Evolutionary conservation across 2,329 filamentous ascomycete genomes (phyloP), one percentile per base, ranked within the genome.

Genomic region (Fusarium scirpi): DNA sequence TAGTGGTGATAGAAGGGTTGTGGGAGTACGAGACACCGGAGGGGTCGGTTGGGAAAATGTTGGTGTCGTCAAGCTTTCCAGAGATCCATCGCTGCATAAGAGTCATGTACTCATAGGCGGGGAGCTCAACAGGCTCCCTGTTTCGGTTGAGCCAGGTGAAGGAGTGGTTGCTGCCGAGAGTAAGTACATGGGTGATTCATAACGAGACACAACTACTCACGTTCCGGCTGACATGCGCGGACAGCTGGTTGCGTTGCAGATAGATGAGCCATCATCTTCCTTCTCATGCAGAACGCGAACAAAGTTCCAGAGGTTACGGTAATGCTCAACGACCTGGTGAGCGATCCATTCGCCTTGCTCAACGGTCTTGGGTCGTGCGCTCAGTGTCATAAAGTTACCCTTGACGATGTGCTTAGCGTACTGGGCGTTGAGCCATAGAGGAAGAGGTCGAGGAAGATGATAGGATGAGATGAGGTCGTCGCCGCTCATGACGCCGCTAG

Each of bases 361-460:
- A 52, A 98, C 93, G 66, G 96, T 94, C 84, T 95, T 94, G 27
- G 95, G 95, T 78, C 94, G 92, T 53, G 94, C 94, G 76, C 95
- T 97, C 67, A 98, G 83, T n/a, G 95, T 98, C 91, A 97, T 94
- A 78, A 98, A 98, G 83, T 98, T 98, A 60, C 95, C 95, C 85
- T 96, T 97, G 77, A 98, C 94, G 72, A 97, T 97, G 78, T 97
- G 90, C 78, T 92, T 93, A 61, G 92, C 91, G 78, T 93, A 92
- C 70, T 89, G 84, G 54, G 91, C 87, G 76, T 92, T 91, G 76
- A 94, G 89, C 89, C 92, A 94, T 47, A 76, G 67, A 43, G 92
- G 92, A 64, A 90, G 83, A 32, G 88, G 87, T 43, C 88, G 86
- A 63, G 91, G 91, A 64, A 92, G 84, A 73, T 91, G 89, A 76